A percentile compares a stretch with the other conserved stretches of the same genome.
phyloP scores from a whole-genome alignment of 768 basidiomycete genomes.

The Psilocybe tampanensis region DNA sequence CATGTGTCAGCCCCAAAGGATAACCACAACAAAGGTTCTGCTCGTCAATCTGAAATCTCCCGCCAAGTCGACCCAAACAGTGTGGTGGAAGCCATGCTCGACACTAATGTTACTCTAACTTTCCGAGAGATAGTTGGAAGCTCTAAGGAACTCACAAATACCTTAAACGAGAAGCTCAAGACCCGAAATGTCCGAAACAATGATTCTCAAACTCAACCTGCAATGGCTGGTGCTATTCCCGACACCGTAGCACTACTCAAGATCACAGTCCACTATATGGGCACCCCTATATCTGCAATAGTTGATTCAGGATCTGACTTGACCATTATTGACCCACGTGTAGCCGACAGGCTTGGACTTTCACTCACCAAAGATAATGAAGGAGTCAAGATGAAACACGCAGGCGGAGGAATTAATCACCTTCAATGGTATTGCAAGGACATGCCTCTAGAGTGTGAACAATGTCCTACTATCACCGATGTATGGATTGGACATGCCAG shows the following conservation, averaged over 20 bases:
- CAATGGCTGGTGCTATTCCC: neutral
- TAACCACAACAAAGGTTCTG: neutral
- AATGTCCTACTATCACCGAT: neutral
- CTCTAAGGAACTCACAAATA: conserved; percentile 6
- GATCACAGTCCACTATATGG: neutral
- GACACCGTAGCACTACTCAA: neutral
- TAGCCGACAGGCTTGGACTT: neutral
- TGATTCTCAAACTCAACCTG: neutral
- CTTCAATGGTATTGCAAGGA: neutral
- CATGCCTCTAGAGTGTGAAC: neutral
- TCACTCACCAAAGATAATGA: neutral
- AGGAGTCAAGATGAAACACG: neutral
- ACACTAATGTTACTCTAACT: conserved; percentile 5
- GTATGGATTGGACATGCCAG: neutral
- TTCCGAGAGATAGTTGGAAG: conserved; percentile 6
- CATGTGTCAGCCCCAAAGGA: neutral
- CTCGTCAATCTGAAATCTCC: conserved; percentile 14
- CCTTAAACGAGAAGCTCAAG: conserved; percentile 1
- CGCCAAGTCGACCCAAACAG: conserved; percentile 1
- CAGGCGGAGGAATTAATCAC: neutral
- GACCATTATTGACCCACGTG: neutral
- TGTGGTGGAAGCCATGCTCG: conserved; percentile 5
- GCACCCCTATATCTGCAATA: neutral
- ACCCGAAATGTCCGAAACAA: neutral
- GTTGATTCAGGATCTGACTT: neutral